Percentiles rank a stretch among this genome's conserved stretches.
phyloP scores from a whole-genome alignment of 2,329 filamentous ascomycete species.

The Sarocladium brachiariae region DNA sequence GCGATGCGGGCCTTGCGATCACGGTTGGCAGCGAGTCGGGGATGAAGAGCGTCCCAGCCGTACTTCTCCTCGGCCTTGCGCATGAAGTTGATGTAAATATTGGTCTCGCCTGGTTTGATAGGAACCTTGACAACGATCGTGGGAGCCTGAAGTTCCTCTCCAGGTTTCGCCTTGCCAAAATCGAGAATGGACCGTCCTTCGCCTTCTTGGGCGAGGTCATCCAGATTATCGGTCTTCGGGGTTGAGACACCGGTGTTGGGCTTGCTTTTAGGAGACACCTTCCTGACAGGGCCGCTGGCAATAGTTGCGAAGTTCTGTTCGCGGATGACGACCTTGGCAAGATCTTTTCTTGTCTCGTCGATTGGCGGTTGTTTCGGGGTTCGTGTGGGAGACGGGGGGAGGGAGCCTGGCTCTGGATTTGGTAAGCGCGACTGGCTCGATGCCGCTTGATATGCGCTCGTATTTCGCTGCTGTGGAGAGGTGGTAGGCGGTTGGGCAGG shows the following conservation, averaged over 20 bases:
- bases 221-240: conserved; percentile 42
- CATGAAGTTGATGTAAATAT: conserved; percentile 93
- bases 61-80: conserved; percentile 89
- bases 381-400: conserved; percentile 37
- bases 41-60: conserved; percentile 89
- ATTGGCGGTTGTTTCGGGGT: conserved; percentile 25
- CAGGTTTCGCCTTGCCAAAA: conserved; percentile 52
- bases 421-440: conserved; percentile 22
- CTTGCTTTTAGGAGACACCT: conserved; percentile 41
- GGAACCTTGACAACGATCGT: conserved; percentile 82
- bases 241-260: conserved; percentile 33
- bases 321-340: conserved; percentile 27
- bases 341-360: conserved; percentile 32
- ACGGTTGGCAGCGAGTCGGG: conserved; percentile 79
- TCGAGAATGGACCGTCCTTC: conserved; percentile 53
- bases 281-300: conserved; percentile 36
- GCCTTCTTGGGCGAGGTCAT: conserved; percentile 35
- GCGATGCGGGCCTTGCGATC: conserved; percentile 84
- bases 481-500: conserved; percentile 25
- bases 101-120: conserved; percentile 65
- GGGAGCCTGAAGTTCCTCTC: conserved; percentile 54
- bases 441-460: conserved; percentile 20
- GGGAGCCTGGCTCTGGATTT: conserved; percentile 25
- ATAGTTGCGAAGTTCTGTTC: conserved; percentile 36
- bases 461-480: conserved; percentile 22